phyloP scores from a whole-genome alignment of 2,329 filamentous ascomycete species.

The Cucurbitaria berberidis region DNA sequence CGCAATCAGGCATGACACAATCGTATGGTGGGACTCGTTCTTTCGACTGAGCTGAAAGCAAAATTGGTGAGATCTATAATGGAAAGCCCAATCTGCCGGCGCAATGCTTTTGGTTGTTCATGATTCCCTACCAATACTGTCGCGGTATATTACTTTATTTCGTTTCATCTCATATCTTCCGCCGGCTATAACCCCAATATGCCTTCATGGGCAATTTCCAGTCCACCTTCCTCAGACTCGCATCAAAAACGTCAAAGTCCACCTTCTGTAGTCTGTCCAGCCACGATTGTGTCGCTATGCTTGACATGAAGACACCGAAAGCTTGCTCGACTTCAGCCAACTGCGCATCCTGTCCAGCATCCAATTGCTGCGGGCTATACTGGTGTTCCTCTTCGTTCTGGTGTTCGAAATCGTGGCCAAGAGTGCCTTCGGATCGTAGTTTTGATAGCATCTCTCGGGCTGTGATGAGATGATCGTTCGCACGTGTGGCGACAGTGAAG shows the following conservation, averaged over 20 bases:
- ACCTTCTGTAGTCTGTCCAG: constrained; percentile 76
- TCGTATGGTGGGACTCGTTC: too few relatives aligned
- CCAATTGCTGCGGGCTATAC: constrained; percentile 52
- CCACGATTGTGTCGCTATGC: constrained; percentile 78
- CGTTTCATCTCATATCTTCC: constrained; percentile 49
- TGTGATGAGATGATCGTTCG: constrained; percentile 94
- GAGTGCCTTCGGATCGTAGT: constrained; percentile 72
- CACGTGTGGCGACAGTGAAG: constrained; percentile 89
- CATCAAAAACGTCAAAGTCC: constrained; percentile 82
- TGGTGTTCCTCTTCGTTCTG: constrained; percentile 73
- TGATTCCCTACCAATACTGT: too few relatives aligned
- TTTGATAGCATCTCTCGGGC: constrained; percentile 89
- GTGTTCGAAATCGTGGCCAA: constrained; percentile 90
- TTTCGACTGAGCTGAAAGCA: too few relatives aligned
- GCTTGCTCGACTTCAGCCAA: constrained; percentile 66
- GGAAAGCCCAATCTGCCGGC: too few relatives aligned
- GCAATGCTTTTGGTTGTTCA: too few relatives aligned
- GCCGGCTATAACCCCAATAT: constrained; percentile 65
- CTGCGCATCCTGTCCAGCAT: constrained; percentile 46
- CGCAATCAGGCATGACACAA: too few relatives aligned
- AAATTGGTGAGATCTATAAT: too few relatives aligned
- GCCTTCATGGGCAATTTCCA: constrained; percentile 89
- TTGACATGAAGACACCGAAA: constrained; percentile 82
- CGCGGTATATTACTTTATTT: background rate
- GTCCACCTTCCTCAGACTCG: constrained; percentile 66